phyloP scores from a whole-genome alignment of 202 grass and related monocot species.

The Alloteropsis angusta region DNA sequence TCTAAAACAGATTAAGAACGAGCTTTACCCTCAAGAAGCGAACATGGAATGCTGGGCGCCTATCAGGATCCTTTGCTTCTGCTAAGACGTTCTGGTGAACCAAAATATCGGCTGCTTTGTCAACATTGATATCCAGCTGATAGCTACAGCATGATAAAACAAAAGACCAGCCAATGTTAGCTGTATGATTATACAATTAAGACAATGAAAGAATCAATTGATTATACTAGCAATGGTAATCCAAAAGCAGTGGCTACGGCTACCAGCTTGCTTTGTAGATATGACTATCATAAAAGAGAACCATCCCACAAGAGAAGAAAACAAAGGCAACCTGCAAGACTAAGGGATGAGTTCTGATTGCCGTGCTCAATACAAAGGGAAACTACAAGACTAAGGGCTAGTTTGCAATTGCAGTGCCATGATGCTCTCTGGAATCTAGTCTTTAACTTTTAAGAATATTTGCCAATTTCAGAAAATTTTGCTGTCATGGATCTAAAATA shows the following conservation, averaged over 20 bases:
- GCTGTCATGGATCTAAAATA: neutral
- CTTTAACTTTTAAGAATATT: neutral
- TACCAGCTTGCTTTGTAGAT: constrained; percentile 17
- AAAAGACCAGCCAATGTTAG: constrained; percentile 15
- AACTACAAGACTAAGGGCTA: neutral
- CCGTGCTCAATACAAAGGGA: neutral
- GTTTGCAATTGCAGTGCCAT: neutral
- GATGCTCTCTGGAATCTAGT: neutral
- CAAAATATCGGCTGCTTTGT: constrained; percentile 72
- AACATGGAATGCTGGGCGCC: constrained; percentile 67
- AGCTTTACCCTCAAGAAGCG: constrained; percentile 84
- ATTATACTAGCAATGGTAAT: neutral
- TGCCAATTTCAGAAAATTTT: neutral
- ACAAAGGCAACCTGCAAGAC: neutral
- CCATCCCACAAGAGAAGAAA: neutral
- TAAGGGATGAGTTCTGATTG: neutral
- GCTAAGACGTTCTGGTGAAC: constrained; percentile 78
- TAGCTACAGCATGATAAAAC: constrained; percentile 53
- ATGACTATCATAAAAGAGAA: constrained; percentile 13
- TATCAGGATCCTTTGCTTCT: constrained; percentile 87
- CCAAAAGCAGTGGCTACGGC: neutral
- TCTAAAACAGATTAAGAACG: constrained; percentile 7
- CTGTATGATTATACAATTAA: neutral
- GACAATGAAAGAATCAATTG: constrained; percentile 7
- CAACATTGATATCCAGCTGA: constrained; percentile 78